Evolutionary conservation across 768 basidiomycete genomes (phyloP).

Genomic region (Epithele typhae): DNA sequence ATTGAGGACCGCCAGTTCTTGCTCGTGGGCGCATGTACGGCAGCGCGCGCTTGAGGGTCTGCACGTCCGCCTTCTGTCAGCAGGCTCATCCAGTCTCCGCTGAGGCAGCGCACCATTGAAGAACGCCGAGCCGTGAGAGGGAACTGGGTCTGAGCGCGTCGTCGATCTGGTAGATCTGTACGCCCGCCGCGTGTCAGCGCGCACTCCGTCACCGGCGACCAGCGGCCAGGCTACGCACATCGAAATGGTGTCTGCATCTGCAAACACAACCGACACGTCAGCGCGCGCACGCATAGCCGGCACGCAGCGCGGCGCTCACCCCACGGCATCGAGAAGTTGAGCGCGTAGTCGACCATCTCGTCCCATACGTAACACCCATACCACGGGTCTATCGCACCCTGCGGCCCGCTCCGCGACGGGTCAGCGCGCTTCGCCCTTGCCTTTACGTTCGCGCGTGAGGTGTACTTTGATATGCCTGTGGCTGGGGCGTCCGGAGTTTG

Average conservation of each 20-base stretch:
- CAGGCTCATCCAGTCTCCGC: too few relatives aligned
- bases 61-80: too few relatives aligned
- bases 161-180: conserved; percentile 24
- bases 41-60: conserved; percentile 53
- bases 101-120: conserved; percentile 61
- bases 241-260: not conserved
- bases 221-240: not conserved
- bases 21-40: conserved; percentile 66
- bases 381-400: conserved; percentile 40
- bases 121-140: conserved; percentile 46
- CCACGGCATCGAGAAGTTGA: conserved; percentile 68
- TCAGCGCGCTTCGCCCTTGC: not conserved
- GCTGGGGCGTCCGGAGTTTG: too few relatives aligned
- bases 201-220: too few relatives aligned
- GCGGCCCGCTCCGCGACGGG: conserved; percentile 35
- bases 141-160: conserved; percentile 40
- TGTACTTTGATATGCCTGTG: too few relatives aligned
- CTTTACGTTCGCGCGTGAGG: too few relatives aligned
- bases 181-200: not conserved
- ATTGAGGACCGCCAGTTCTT: conserved; percentile 35
- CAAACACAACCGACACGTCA: not conserved
- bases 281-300: not conserved
- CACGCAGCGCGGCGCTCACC: conserved; percentile 18
- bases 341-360: conserved; percentile 64
- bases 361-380: conserved; percentile 53